These are phyloP conservation scores for Secale cereale DNA, from an alignment of 176 grass and related monocot genomes.

Conservation along the genomic window DNA sequence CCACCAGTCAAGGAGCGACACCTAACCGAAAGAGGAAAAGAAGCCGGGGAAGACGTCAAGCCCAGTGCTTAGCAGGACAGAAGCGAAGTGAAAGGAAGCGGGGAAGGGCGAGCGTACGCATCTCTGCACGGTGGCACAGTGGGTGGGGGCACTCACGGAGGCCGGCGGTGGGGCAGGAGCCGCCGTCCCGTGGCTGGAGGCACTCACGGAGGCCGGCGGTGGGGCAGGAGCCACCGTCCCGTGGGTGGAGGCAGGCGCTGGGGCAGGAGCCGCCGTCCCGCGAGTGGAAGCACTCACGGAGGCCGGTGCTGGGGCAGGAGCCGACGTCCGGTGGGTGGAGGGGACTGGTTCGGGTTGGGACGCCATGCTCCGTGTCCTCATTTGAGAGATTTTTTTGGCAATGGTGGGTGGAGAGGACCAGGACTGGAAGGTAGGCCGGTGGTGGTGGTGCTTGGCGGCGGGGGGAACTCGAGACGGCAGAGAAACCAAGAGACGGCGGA, in stretches of 20 bases:
- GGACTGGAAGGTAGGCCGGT: neutral
- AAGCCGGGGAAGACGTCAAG: neutral
- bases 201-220: too few species aligned
- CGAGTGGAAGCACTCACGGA: neutral
- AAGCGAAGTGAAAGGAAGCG: neutral
- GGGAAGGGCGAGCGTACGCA: neutral
- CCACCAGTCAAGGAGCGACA: slow-evolving; percentile 25
- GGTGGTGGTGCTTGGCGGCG: neutral
- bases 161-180: neutral
- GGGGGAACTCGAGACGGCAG: neutral
- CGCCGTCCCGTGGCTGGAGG: neutral
- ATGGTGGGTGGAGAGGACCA: neutral
- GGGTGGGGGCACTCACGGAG: neutral
- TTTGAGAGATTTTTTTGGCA: neutral
- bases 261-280: neutral
- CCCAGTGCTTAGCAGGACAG: neutral
- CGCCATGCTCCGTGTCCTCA: neutral
- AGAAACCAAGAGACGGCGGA: neutral
- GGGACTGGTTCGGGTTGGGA: neutral
- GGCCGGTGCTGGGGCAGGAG: too few species aligned
- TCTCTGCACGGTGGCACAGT: neutral
- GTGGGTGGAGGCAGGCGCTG: neutral
- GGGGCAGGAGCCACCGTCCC: neutral
- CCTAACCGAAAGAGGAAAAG: neutral
- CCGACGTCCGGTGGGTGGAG: neutral